Percentiles rank a stretch among this genome's conserved stretches.
Conservation (phyloP, 164 flowering plant genomes). For the Umbilicus rupestris region DNA sequence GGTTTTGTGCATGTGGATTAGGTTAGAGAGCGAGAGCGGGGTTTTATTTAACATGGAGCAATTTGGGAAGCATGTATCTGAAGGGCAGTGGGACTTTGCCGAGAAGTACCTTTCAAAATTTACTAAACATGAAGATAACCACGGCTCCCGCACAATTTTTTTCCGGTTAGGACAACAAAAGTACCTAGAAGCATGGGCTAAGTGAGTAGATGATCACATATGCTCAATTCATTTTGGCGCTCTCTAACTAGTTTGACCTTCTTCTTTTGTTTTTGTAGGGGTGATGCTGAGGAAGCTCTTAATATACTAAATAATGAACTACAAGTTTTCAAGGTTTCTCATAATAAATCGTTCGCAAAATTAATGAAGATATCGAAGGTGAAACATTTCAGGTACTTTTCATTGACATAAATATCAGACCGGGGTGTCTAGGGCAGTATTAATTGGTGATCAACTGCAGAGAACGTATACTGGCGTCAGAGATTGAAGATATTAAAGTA, state of each 20-base stretch:
- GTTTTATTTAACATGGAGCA: not conserved
- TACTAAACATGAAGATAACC: not conserved
- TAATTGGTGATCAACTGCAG: not conserved
- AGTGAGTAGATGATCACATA: not conserved
- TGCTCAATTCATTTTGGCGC: not conserved
- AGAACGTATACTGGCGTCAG: not conserved
- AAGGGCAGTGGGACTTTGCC: not conserved
- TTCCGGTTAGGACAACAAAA: not conserved
- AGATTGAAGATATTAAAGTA: not conserved
- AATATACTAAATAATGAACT: not conserved
- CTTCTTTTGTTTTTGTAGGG: not conserved
- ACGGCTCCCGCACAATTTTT: not conserved
- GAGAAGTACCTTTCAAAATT: not conserved
- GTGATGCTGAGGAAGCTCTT: not conserved
- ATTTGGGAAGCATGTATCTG: not conserved
- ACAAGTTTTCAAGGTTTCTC: not conserved
- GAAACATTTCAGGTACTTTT: not conserved
- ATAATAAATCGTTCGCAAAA: not conserved
- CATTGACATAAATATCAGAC: not conserved
- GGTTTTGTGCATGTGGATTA: not conserved
- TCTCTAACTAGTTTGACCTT: not conserved
- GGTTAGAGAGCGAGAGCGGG: not conserved
- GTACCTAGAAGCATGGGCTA: not conserved
- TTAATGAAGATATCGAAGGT: not conserved
- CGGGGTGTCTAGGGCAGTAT: not conserved